Evolutionary conservation across 2,329 filamentous ascomycete genomes (phyloP).

Genomic region (Leptosphaerulina australis): DNA sequence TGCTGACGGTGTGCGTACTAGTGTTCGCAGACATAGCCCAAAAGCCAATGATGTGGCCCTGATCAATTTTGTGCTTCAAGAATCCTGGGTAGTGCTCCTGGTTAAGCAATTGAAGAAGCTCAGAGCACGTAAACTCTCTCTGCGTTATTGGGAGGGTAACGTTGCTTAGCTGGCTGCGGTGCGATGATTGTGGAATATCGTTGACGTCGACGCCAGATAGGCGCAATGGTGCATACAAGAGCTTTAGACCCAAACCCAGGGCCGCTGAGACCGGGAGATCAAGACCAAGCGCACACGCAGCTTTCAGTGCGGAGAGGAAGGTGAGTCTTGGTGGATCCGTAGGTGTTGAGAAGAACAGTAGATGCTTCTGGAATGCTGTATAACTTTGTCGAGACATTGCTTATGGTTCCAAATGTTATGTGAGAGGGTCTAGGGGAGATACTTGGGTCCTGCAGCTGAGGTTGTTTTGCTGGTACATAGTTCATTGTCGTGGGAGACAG

Average conservation of each 20-base stretch:
- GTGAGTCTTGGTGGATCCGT: conserved; percentile 29
- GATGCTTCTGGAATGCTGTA: conserved; percentile 30
- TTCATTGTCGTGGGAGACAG: background rate
- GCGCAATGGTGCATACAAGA: conserved; percentile 28
- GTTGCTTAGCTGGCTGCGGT: conserved; percentile 26
- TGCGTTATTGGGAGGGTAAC: conserved; percentile 16
- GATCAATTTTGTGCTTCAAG: conserved; percentile 25
- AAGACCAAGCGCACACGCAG: conserved; percentile 26
- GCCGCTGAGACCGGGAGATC: conserved; percentile 29
- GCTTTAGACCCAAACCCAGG: conserved; percentile 26
- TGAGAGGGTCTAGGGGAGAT: background rate
- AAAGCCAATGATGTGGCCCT: conserved; percentile 31
- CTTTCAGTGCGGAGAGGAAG: conserved; percentile 26
- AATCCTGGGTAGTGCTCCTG: conserved; percentile 17
- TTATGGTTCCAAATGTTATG: background rate
- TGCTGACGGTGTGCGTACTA: conserved; percentile 25
- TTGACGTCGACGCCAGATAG: conserved; percentile 27
- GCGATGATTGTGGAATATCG: conserved; percentile 22
- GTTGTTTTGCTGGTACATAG: background rate
- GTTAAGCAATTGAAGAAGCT: conserved; percentile 20
- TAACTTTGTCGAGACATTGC: conserved; percentile 24
- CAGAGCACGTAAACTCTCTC: conserved; percentile 25
- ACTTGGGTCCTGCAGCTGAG: background rate
- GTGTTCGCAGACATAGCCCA: conserved; percentile 30
- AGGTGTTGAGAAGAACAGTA: conserved; percentile 32